These are phyloP conservation scores for Neurospora sp. DNA, from an alignment of 495 filamentous ascomycete genomes.

Conservation along the genomic window DNA sequence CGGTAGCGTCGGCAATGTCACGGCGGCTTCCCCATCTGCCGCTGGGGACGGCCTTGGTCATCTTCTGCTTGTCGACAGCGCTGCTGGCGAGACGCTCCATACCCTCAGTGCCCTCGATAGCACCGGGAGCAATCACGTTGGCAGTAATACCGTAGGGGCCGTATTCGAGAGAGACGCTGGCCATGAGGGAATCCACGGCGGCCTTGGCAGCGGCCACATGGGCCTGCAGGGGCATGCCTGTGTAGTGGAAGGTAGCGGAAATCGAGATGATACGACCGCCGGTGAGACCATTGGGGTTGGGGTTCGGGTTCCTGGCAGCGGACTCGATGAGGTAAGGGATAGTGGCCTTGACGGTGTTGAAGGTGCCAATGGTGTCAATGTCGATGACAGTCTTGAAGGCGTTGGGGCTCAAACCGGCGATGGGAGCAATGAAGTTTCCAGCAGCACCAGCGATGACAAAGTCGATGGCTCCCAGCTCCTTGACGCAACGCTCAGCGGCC, in stretches of 20 bases:
- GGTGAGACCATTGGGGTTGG: slow-evolving; percentile 37
- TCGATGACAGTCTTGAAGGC: slow-evolving; percentile 95
- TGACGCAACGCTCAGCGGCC: slow-evolving; percentile 67
- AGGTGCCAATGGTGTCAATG: slow-evolving; percentile 89
- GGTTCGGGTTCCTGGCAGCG: slow-evolving; percentile 47
- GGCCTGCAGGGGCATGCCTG: slow-evolving; percentile 67
- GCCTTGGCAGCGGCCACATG: slow-evolving; percentile 89
- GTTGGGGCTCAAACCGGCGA: slow-evolving; percentile 69
- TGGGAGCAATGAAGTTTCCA: slow-evolving; percentile 90
- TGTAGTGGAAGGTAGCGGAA: slow-evolving; percentile 83
- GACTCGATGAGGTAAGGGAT: slow-evolving; percentile 69
- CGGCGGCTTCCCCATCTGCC: slow-evolving; percentile 69
- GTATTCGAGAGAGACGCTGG: slow-evolving; percentile 69
- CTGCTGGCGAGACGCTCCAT: slow-evolving; percentile 42
- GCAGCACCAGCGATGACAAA: slow-evolving; percentile 95
- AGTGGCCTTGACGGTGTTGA: slow-evolving; percentile 89
- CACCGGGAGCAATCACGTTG: slow-evolving; percentile 78
- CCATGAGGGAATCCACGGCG: slow-evolving; percentile 72
- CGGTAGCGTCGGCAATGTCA: slow-evolving; percentile 88
- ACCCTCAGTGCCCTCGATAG: slow-evolving; percentile 58
- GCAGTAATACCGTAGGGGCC: slow-evolving; percentile 81
- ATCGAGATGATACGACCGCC: slow-evolving; percentile 84
- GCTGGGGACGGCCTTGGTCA: slow-evolving; percentile 42
- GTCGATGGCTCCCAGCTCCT: slow-evolving; percentile 79
- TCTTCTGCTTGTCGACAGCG: slow-evolving; percentile 16